A percentile compares a stretch with the other conserved stretches of the same genome.
These are phyloP conservation scores for Syzygium aqueum DNA, from an alignment of 345 rosid genomes.

Conservation along the genomic window DNA sequence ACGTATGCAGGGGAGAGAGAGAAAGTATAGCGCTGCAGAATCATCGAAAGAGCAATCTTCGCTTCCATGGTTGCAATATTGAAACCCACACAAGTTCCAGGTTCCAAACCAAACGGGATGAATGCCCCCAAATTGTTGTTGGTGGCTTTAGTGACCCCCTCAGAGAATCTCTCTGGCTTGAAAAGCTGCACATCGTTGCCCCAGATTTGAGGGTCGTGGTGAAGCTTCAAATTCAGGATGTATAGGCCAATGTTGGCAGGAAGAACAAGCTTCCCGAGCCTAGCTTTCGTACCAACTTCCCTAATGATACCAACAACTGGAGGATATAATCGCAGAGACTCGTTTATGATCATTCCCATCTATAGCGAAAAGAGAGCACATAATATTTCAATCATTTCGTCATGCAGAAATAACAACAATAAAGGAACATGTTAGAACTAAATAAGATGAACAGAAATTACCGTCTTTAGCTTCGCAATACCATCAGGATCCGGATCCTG, in stretches of 20 bases:
- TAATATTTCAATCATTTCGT: neutral
- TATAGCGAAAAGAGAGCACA: neutral
- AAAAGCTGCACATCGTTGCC: slow-evolving; percentile 30
- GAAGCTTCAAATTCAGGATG: slow-evolving; percentile 16
- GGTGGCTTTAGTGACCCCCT: slow-evolving; percentile 38
- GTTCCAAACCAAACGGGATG: slow-evolving; percentile 33
- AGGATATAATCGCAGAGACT: slow-evolving; percentile 27
- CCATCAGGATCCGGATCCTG: neutral
- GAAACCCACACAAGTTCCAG: slow-evolving; percentile 28
- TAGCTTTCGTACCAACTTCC: slow-evolving; percentile 4
- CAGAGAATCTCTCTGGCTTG: slow-evolving; percentile 35
- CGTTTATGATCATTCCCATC: slow-evolving; percentile 22
- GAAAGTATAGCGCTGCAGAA: slow-evolving; percentile 32
- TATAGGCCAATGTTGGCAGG: slow-evolving; percentile 9
- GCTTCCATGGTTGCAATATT: slow-evolving; percentile 22
- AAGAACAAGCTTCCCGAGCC: slow-evolving; percentile 15
- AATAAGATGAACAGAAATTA: neutral
- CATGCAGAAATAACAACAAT: neutral
- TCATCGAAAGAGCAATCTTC: slow-evolving; percentile 36
- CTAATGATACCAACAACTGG: slow-evolving; percentile 8
- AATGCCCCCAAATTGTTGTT: slow-evolving; percentile 19
- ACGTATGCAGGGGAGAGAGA: slow-evolving; percentile 25
- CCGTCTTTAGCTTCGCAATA: neutral
- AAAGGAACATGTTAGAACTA: neutral
- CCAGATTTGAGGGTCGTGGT: slow-evolving; percentile 29